Conservation (phyloP, 495 filamentous ascomycete genomes). For the Pyrenula aspistea region DNA sequence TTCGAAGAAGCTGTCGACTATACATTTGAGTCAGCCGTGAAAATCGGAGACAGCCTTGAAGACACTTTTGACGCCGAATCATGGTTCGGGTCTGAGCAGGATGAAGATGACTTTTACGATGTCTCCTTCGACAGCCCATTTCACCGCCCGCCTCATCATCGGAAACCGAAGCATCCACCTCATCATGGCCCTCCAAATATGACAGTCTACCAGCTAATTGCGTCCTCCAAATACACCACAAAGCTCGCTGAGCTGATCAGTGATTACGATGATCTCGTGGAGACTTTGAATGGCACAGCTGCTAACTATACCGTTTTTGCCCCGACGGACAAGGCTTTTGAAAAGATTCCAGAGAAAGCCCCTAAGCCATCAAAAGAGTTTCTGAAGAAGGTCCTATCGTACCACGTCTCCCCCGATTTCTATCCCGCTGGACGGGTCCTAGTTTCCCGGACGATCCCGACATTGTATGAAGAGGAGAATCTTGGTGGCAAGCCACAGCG, state of each 20-base stretch:
- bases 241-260: constrained; percentile 63
- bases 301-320: constrained; percentile 72
- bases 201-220: constrained; percentile 71
- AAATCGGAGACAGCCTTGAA: constrained; percentile 21
- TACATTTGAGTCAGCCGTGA: constrained; percentile 18
- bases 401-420: constrained; percentile 56
- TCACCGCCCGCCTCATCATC: constrained; percentile 12
- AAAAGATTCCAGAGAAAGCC: constrained; percentile 46
- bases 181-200: constrained; percentile 33
- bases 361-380: constrained; percentile 45
- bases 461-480: constrained; percentile 37
- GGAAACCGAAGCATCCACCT: constrained; percentile 11
- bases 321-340: constrained; percentile 62
- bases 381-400: constrained; percentile 50
- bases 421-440: constrained; percentile 48
- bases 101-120: constrained; percentile 15
- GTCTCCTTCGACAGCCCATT: constrained; percentile 5
- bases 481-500: constrained; percentile 56
- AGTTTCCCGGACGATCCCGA: constrained; percentile 57
- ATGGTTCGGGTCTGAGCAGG: constrained; percentile 26
- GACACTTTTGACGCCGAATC: constrained; percentile 26
- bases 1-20: constrained; percentile 33
- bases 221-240: constrained; percentile 57
- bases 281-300: constrained; percentile 53
- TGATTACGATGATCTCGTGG: constrained; percentile 54